A percentile compares a stretch with the other conserved stretches of the same genome.
Evolutionary conservation across 495 filamentous ascomycete genomes (phyloP).

Genomic region (Bacidia gigantensis): DNA sequence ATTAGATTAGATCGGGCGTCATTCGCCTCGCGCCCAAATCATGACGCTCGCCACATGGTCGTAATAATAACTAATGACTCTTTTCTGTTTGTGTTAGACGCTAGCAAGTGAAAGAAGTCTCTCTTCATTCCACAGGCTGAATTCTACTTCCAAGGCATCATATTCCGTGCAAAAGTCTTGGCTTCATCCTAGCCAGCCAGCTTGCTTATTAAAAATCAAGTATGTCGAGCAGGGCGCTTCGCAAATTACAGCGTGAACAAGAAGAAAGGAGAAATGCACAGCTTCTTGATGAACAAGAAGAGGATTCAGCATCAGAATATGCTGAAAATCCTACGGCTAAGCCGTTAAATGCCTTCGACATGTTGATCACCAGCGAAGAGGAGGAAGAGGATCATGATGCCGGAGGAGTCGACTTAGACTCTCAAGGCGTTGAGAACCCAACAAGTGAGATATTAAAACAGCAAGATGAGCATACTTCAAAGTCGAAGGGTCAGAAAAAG

Average conservation of each 20-base stretch:
- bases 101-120: too few species aligned
- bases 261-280: slow-evolving; percentile 47
- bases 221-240: slow-evolving; percentile 73
- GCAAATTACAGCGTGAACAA: slow-evolving; percentile 55
- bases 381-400: slow-evolving; percentile 40
- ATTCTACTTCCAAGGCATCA: too few species aligned
- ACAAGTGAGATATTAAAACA: neutral
- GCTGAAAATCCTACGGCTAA: slow-evolving; percentile 33
- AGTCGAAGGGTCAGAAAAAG: slow-evolving; percentile 18
- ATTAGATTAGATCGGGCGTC: neutral
- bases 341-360: slow-evolving; percentile 36
- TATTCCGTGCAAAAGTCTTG: too few species aligned
- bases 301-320: slow-evolving; percentile 35
- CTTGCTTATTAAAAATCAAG: slow-evolving; percentile 5
- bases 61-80: neutral
- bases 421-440: neutral
- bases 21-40: too few species aligned
- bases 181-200: neutral
- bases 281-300: slow-evolving; percentile 25
- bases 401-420: slow-evolving; percentile 26
- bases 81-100: neutral
- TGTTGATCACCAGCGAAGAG: slow-evolving; percentile 46
- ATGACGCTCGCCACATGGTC: too few species aligned
- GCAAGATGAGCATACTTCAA: slow-evolving; percentile 5
- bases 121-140: too few species aligned